Conservation (phyloP, 768 basidiomycete species). For the Boletus bicolor region DNA sequence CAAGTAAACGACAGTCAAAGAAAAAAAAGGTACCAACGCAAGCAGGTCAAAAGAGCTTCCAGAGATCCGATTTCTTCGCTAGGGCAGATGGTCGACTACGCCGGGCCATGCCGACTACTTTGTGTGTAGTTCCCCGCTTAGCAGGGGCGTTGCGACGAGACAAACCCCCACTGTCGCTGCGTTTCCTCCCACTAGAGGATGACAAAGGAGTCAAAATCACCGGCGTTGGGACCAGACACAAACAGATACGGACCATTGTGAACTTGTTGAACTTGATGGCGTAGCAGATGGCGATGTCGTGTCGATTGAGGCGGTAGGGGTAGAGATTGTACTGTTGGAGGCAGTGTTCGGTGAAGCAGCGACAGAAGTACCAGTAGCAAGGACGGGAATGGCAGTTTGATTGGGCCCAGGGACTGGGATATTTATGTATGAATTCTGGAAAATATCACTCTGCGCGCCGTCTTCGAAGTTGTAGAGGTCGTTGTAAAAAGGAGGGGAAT, state of each 20-base stretch:
- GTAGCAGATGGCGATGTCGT: background rate
- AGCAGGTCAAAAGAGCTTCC: slow-evolving; percentile 13
- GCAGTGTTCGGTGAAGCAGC: background rate
- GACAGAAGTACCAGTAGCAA: background rate
- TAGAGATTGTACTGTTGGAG: background rate
- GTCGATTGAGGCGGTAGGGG: background rate
- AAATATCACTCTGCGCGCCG: slow-evolving; percentile 73
- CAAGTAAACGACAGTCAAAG: background rate
- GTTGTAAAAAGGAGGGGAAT: slow-evolving; percentile 64
- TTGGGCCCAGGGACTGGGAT: slow-evolving; percentile 45
- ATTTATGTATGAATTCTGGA: slow-evolving; percentile 51
- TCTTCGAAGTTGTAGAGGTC: slow-evolving; percentile 68
- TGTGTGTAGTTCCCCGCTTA: slow-evolving; percentile 8
- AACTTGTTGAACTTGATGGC: background rate
- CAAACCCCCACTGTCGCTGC: background rate
- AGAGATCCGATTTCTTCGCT: slow-evolving; percentile 9
- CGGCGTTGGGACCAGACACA: background rate
- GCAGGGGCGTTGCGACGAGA: slow-evolving; percentile 8
- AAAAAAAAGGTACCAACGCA: background rate
- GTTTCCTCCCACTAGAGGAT: slow-evolving; percentile 1
- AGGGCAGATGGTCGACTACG: slow-evolving; percentile 8
- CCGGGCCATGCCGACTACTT: slow-evolving; percentile 2
- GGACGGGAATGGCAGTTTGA: slow-evolving; percentile 25
- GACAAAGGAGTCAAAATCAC: background rate
- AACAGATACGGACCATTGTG: slow-evolving; percentile 15